Evolutionary conservation across 805 yeast species (phyloP).

Genomic region (Candida maesae): DNA sequence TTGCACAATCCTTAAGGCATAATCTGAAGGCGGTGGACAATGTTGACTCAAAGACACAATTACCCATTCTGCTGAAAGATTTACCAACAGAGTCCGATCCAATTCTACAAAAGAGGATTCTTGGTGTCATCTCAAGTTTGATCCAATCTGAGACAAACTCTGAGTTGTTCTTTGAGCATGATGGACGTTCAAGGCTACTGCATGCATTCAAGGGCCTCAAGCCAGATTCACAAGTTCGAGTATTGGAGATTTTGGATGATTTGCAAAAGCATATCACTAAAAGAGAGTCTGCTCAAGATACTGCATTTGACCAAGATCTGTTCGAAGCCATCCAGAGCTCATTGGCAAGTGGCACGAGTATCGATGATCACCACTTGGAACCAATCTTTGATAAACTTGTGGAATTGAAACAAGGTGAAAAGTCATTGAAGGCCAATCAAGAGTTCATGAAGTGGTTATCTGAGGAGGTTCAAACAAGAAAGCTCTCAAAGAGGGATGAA

Average conservation of each 20-base stretch:
- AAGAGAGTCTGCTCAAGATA: constrained; percentile 10
- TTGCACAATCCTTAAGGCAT: constrained; percentile 70
- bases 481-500: constrained; percentile 23
- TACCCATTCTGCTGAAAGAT: constrained; percentile 9
- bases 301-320: constrained; percentile 10
- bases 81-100: constrained; percentile 24
- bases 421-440: constrained; percentile 24
- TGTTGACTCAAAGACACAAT: constrained; percentile 23
- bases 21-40: constrained; percentile 57
- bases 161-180: constrained; percentile 14
- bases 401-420: constrained; percentile 29
- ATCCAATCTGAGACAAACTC: constrained; percentile 36
- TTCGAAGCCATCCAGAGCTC: constrained; percentile 20
- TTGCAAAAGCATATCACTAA: constrained; percentile 18
- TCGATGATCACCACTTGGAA: constrained; percentile 40
- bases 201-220: constrained; percentile 22
- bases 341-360: constrained; percentile 24
- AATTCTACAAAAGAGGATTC: constrained; percentile 40
- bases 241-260: constrained; percentile 46
- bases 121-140: constrained; percentile 51
- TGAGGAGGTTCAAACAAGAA: constrained; percentile 36
- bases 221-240: constrained; percentile 33
- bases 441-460: constrained; percentile 65
- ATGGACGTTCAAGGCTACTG: constrained; percentile 26
- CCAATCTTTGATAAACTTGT: constrained; percentile 38